Evolutionary conservation across 2,329 filamentous ascomycete species (phyloP).

Genomic region (Sclerotinia subarctica): DNA sequence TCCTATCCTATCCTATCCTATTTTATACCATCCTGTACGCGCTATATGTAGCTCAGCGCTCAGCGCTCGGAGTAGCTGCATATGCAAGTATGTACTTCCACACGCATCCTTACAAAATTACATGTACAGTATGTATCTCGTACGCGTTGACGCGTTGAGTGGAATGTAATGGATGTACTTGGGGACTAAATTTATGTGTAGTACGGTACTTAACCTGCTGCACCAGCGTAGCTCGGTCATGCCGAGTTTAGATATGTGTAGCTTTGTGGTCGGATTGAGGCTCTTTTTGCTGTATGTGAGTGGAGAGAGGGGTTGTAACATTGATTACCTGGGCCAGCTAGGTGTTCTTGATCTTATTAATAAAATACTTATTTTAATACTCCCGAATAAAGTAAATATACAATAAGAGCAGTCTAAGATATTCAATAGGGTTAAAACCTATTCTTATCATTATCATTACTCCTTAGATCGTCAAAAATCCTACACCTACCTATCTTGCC

Average conservation of each 20-base stretch:
- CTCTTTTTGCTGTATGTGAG: neutral
- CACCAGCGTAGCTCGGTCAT: neutral
- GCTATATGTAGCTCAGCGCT: neutral
- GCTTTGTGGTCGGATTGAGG: neutral
- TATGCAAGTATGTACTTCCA: slow-evolving; percentile 3
- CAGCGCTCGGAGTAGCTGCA: neutral
- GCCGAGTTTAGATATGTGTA: neutral
- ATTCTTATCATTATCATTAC: neutral
- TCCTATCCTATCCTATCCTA: neutral
- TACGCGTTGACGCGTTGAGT: slow-evolving; percentile 3
- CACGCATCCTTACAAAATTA: neutral
- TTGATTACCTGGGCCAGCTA: neutral
- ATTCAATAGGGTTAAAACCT: neutral
- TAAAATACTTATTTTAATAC: too few relatives aligned
- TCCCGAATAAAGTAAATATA: too few relatives aligned
- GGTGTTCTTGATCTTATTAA: neutral
- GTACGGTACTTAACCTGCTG: neutral
- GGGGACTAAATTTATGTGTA: neutral
- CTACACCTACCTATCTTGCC: too few relatives aligned
- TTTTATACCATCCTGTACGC: neutral
- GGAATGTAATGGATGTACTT: neutral
- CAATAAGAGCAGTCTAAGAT: neutral
- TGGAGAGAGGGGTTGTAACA: neutral
- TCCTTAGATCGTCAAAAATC: neutral
- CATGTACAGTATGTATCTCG: neutral